Base-by-base conservation (phyloP, 2,329 filamentous ascomycete genomes). In the Cladosporium sp. region DNA sequence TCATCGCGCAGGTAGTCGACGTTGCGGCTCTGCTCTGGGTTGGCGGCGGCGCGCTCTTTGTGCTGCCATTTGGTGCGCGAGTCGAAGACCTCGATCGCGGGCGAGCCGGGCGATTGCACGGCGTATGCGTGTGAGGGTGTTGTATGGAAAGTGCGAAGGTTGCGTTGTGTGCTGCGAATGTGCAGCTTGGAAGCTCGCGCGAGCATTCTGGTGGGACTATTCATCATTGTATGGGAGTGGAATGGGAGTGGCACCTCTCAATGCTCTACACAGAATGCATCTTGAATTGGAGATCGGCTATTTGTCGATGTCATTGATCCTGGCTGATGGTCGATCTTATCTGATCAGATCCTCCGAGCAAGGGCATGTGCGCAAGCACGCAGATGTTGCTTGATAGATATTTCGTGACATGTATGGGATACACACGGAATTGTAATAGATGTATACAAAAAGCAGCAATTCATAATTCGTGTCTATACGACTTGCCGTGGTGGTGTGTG, bases 1-100 rank as follows among this genome's bases (percentile, higher is more conserved):
- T 97, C 93, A 71, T 97, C 92, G 72, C 92, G 92, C 58, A 99
- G 79, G 71, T 97, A 97, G 76, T 97, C 94, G 22, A 91, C 88
- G 68, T 89, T 84, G 15, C 93, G 84, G 71, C 92, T 92, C 63
- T 82, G 75, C 64, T 90, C 84, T 9, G 83, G 78, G 70, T 93
- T 80, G 47, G 80, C 72, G 0, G 90, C 92, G 1, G 92, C 89
- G 62, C 93, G 85, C 74, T 97, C 92, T 73, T 91, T 95, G 73
- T 99, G 94, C 51, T 94, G 78, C 80, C 89, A 92, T 80, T 99
- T 99, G 20, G 87, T 85, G 66, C 84, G 84, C 62, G 87, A 84
- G 75, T 96, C 95, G 84, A 99, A 99, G 73, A 99, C 89, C 66
- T 97, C 88, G 66, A 95, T 85, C 38, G 87, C 85, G 25, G 92